Evolutionary conservation across 2,329 filamentous ascomycete species (phyloP).

Genomic region (Talaromyces sp.): DNA sequence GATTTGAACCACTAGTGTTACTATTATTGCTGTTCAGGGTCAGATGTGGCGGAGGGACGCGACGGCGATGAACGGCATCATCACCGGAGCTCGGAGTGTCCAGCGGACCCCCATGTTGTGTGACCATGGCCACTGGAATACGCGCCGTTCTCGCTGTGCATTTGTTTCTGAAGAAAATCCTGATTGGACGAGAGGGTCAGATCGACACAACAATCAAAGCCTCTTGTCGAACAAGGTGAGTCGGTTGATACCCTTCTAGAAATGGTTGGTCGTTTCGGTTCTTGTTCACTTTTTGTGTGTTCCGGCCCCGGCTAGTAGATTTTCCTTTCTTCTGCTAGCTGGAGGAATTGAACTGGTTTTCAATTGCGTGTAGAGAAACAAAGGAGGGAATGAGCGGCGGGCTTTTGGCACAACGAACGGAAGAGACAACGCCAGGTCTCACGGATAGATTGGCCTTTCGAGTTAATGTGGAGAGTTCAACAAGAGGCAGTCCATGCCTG

Average conservation of each 20-base stretch:
- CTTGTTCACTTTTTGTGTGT: neutral
- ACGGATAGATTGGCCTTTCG: neutral
- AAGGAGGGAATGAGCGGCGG: slow-evolving; percentile 10
- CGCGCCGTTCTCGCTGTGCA: slow-evolving; percentile 36
- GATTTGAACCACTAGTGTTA: neutral
- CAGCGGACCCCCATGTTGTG: slow-evolving; percentile 36
- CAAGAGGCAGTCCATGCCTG: slow-evolving; percentile 11
- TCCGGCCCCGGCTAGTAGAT: neutral
- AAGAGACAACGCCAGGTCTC: slow-evolving; percentile 13
- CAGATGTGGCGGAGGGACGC: slow-evolving; percentile 26
- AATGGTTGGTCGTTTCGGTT: neutral
- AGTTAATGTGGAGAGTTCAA: neutral
- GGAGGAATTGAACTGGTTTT: neutral
- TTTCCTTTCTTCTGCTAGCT: neutral
- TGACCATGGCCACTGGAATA: slow-evolving; percentile 41
- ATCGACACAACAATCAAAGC: neutral
- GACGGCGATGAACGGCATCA: slow-evolving; percentile 22
- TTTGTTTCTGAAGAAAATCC: slow-evolving; percentile 24
- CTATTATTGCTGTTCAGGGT: slow-evolving; percentile 18
- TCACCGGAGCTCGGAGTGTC: slow-evolving; percentile 27
- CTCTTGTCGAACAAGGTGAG: slow-evolving; percentile 3
- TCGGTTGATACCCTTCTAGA: neutral
- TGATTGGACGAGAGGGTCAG: neutral
- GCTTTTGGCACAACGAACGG: slow-evolving; percentile 12
- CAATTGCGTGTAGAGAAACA: slow-evolving; percentile 5